A percentile compares a stretch with the other conserved stretches of the same genome.
These are phyloP conservation scores for Salvia miltiorrhiza DNA, from an alignment of 257 asterid species.

Conservation along the genomic window DNA sequence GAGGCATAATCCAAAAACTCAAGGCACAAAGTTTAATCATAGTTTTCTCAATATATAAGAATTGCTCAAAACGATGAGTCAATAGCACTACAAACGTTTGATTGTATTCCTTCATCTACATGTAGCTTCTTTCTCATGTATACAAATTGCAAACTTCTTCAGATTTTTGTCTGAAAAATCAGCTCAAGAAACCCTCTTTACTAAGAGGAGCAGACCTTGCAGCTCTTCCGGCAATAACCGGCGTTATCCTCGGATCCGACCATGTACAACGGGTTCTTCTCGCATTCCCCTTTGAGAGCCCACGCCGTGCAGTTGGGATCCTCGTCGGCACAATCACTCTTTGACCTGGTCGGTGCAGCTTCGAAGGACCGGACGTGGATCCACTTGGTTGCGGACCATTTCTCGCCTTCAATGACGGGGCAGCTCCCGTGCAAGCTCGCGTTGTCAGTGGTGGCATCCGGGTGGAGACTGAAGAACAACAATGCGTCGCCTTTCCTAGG, in stretches of 20 bases:
- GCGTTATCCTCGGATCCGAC: conserved; percentile 31
- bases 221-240: conserved; percentile 72
- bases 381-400: conserved; percentile 97
- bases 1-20: neutral
- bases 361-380: conserved; percentile 73
- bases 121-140: conserved; percentile 17
- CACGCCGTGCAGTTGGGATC: conserved; percentile 47
- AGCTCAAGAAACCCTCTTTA: neutral
- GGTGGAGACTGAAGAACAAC: conserved; percentile 86
- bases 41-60: neutral
- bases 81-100: conserved; percentile 3
- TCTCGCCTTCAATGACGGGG: conserved; percentile 85
- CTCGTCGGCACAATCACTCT: conserved; percentile 42
- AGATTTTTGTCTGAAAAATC: neutral
- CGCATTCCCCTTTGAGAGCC: conserved; percentile 77
- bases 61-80: neutral
- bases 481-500: conserved; percentile 76
- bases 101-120: neutral
- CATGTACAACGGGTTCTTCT: conserved; percentile 57
- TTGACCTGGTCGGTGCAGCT: neutral
- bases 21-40: neutral
- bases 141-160: conserved; percentile 8
- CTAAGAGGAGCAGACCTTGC: conserved; percentile 56
- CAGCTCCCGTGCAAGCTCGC: conserved; percentile 91
- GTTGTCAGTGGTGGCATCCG: conserved; percentile 62